Conservation (phyloP, 495 filamentous ascomycete species). For the Apiosordaria backusii region DNA sequence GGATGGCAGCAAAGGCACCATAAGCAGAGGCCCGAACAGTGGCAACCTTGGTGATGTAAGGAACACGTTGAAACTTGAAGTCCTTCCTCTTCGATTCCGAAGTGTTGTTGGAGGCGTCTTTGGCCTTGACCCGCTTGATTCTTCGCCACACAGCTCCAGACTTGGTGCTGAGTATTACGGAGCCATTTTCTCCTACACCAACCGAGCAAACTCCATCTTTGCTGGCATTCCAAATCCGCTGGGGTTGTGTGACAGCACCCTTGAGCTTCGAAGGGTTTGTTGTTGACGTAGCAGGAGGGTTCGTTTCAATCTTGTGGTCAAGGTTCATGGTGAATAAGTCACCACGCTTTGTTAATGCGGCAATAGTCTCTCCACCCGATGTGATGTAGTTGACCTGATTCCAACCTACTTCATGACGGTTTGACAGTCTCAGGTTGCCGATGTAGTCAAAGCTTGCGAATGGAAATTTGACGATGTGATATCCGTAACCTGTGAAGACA, state of each 20-base stretch:
- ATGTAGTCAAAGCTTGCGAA: conserved; percentile 65
- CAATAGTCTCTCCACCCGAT: conserved; percentile 84
- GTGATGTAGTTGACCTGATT: conserved; percentile 72
- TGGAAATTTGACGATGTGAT: conserved; percentile 78
- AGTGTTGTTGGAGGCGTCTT: conserved; percentile 57
- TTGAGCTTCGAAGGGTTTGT: conserved; percentile 86
- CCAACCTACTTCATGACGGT: conserved; percentile 58
- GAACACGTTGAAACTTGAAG: conserved; percentile 88
- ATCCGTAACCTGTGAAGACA: conserved; percentile 91
- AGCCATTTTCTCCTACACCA: conserved; percentile 86
- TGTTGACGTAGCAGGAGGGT: conserved; percentile 63
- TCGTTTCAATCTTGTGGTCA: conserved; percentile 59
- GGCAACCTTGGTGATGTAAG: conserved; percentile 76
- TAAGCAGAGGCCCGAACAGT: conserved; percentile 82
- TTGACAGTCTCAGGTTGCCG: conserved; percentile 58
- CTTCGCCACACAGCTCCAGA: conserved; percentile 90
- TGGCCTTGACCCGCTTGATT: conserved; percentile 73
- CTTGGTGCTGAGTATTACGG: conserved; percentile 88
- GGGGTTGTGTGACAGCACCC: conserved; percentile 67
- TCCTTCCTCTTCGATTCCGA: conserved; percentile 64
- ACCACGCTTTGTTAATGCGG: conserved; percentile 74
- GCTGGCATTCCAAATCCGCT: conserved; percentile 80
- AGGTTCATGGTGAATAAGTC: conserved; percentile 81
- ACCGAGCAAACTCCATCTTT: conserved; percentile 84
- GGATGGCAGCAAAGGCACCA: conserved; percentile 84